Evolutionary conservation across 2,329 filamentous ascomycete species (phyloP), one percentile per base, ranked within the genome.

Genomic region (Periconia macrospinosa): DNA sequence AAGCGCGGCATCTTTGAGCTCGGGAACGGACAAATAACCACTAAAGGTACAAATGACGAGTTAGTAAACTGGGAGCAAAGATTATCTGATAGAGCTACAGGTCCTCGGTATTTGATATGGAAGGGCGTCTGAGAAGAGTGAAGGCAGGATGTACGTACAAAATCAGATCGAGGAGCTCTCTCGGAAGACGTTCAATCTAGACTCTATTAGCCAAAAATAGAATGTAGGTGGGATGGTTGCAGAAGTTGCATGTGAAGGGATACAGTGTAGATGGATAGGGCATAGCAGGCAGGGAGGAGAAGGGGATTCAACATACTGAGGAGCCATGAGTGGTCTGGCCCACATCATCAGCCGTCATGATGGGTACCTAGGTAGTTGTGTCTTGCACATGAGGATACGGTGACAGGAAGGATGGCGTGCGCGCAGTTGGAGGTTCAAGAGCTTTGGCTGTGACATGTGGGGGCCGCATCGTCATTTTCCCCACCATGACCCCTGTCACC

Each of bases 131-230:
- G 23, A 27, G 23, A 37, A 37, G 15, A 10, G 5, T 37, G 15
- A 37, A 13, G 33, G 6, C 11, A 27, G 23, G 33, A 37, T 37
- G 33, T 37, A 37, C 33, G 10, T 43, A 37, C 33, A 76, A 57
- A 41, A 79, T 68, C 33, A 74, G 67, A 50, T 74, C 69, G 10
- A 78, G 57, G 1, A 79, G 68, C 57, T 79, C 77, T 35, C 72
- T 68, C 1, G 78, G 77, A 2, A 79, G 72, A 17, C 54, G 57
- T 52, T 67, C 62, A 35, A 71, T 60, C 67, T 68, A 57, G 6
- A 40, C 1, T 19, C 23, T 27, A 10, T 37, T 13, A n/a, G 33
- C 33, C 33, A 37, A 37, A 10, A 37, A 37, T 13, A n/a, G 5
- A 37, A 10, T 37, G 15, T n/a, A 37, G 33, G 6, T 14, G 11